phyloP scores from a whole-genome alignment of 257 asterid species.

The Petunia axillaris region DNA sequence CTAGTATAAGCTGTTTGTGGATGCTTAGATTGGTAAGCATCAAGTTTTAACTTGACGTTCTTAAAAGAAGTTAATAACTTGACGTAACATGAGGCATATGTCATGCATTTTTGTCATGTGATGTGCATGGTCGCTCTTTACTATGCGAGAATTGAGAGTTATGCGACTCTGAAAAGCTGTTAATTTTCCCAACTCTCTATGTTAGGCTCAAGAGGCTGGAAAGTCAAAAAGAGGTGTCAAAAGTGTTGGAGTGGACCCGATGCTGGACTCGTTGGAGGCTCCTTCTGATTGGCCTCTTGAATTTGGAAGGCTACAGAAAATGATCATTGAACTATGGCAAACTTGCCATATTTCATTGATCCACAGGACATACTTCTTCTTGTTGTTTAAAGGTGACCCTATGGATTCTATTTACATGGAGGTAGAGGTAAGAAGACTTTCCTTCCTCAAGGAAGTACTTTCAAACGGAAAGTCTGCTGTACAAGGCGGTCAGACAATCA shows the following conservation, averaged over 20 bases:
- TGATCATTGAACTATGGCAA: constrained; percentile 53
- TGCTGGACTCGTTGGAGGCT: constrained; percentile 38
- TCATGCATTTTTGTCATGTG: not conserved
- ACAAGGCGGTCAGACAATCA: constrained; percentile 46
- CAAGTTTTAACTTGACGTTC: not conserved
- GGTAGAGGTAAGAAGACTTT: constrained; percentile 54
- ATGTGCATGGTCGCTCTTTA: not conserved
- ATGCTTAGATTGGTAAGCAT: not conserved
- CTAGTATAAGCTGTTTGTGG: not conserved
- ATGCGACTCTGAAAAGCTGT: not conserved
- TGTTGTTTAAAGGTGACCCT: constrained; percentile 54
- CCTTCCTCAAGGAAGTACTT: constrained; percentile 49
- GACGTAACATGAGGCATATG: not conserved
- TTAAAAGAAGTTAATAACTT: not conserved
- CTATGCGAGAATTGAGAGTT: not conserved
- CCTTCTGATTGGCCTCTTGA: constrained; percentile 48
- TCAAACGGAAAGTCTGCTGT: constrained; percentile 42
- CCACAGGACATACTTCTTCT: constrained; percentile 58
- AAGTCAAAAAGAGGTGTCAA: constrained; percentile 34
- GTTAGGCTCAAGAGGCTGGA: constrained; percentile 38
- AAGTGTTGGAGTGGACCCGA: constrained; percentile 44
- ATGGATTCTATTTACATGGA: constrained; percentile 60
- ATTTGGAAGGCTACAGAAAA: constrained; percentile 44
- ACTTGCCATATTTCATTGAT: constrained; percentile 53
- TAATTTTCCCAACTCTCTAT: not conserved